These are phyloP conservation scores for Erysimum cheiri DNA, from an alignment of 441 rosid genomes.

Conservation along the genomic window DNA sequence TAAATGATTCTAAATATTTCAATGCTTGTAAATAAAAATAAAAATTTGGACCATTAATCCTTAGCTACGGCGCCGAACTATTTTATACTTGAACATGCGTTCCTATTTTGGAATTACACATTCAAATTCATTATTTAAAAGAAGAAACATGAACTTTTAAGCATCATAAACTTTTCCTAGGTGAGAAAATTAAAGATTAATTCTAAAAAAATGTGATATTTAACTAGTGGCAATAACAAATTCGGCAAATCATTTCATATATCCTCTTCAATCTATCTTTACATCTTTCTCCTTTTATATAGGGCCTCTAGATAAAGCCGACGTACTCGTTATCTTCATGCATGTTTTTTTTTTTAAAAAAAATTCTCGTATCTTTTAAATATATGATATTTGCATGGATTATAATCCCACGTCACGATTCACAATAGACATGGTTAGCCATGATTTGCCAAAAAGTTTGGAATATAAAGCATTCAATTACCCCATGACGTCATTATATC, in stretches of 20 bases:
- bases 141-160: background rate
- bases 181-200: background rate
- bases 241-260: constrained; percentile 35
- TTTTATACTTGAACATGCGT: background rate
- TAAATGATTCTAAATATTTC: background rate
- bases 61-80: background rate
- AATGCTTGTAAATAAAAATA: background rate
- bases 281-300: constrained; percentile 27
- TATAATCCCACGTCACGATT: constrained; percentile 33
- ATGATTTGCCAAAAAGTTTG: constrained; percentile 45
- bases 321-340: constrained; percentile 47
- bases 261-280: constrained; percentile 37
- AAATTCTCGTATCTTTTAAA: background rate
- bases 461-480: constrained; percentile 36
- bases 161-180: background rate
- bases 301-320: constrained; percentile 43
- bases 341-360: constrained; percentile 26
- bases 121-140: background rate
- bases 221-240: constrained; percentile 33
- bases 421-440: constrained; percentile 41
- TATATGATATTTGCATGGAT: constrained; percentile 34
- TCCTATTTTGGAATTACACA: background rate
- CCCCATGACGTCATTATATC: constrained; percentile 25
- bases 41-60: too few species aligned
- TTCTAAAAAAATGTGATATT: background rate